Evolutionary conservation across 1,284 basidiomycete species (phyloP), one percentile per base, ranked within the genome.

Genomic region (Microbotryomycetes sp.): DNA sequence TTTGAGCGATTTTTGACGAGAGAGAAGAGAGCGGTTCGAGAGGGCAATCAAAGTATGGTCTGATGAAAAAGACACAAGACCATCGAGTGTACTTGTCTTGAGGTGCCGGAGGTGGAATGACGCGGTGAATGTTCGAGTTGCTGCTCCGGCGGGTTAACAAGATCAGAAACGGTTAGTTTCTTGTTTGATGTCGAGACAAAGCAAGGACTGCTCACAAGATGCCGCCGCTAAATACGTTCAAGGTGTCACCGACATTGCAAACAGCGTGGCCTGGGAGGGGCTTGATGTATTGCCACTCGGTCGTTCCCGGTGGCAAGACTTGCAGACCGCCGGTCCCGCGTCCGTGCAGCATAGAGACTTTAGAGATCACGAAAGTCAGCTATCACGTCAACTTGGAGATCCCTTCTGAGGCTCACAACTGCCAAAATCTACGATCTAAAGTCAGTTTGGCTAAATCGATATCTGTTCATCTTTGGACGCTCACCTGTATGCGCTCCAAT

Each of bases 381-480:
- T 15, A 21, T 31, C 2, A 28, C 13, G 21, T 6, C n/a, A n/a
- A n/a, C n/a, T n/a, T n/a, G n/a, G n/a, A n/a, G n/a, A n/a, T n/a
- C 35, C 18, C 9, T 41, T 41, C 35, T 9, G 11, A 9, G 35
- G 35, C 50, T 35, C 30, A 60, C 64, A 59, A 6, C 57, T 76
- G n/a, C 77, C 77, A 56, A 77, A 78, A 71, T 83, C 82, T 2
- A 82, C 83, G 70, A 83, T 83, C 5, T n/a, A n/a, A n/a, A n/a
- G n/a, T n/a, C n/a, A n/a, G 80, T n/a, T n/a, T n/a, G n/a, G n/a
- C n/a, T 79, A 9, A 21, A 82, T 67, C 0, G 76, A 76, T 15
- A 76, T 75, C 68, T 58, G 73, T 56, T 76, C 75, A 0, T 73
- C 54, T n/a, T n/a, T n/a, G n/a, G n/a, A 18, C 18, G 35, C 35